A percentile compares a stretch with the other conserved stretches of the same genome.
Evolutionary conservation across 169 alveolate species (phyloP).

Genomic region (Pseudocohnilembus persalinus): DNA sequence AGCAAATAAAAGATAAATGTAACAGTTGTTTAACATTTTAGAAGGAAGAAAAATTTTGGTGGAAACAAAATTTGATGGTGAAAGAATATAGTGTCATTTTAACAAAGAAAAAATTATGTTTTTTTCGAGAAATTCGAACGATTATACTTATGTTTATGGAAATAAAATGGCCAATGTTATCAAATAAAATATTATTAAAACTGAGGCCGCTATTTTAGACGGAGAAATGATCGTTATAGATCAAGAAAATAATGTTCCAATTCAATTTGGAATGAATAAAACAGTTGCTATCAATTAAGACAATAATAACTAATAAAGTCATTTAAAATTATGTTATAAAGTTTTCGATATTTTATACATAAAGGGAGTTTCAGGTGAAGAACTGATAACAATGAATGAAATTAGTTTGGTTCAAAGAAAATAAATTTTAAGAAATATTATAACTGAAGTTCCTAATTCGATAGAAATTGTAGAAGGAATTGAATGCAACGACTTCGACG

Average conservation of each 20-base stretch:
- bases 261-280: conserved; percentile 77
- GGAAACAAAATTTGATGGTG: conserved; percentile 85
- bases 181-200: conserved; percentile 47
- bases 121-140: conserved; percentile 71
- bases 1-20: conserved; percentile 60
- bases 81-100: conserved; percentile 78
- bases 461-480: conserved; percentile 72
- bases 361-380: conserved; percentile 57
- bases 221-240: conserved; percentile 82
- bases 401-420: conserved; percentile 63
- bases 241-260: conserved; percentile 52
- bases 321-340: conserved; percentile 62
- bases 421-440: conserved; percentile 57
- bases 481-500: conserved; percentile 53
- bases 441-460: conserved; percentile 56
- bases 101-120: conserved; percentile 63
- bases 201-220: conserved; percentile 72
- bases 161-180: conserved; percentile 57
- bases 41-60: conserved; percentile 57
- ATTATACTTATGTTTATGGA: conserved; percentile 71
- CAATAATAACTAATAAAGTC: conserved; percentile 58
- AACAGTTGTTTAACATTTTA: conserved; percentile 51
- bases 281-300: conserved; percentile 66
- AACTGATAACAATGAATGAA: conserved; percentile 59
- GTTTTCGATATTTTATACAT: conserved; percentile 74